phyloP scores from a whole-genome alignment of 371 early-diverging fungal genomes.

The Smittium mucronatum region DNA sequence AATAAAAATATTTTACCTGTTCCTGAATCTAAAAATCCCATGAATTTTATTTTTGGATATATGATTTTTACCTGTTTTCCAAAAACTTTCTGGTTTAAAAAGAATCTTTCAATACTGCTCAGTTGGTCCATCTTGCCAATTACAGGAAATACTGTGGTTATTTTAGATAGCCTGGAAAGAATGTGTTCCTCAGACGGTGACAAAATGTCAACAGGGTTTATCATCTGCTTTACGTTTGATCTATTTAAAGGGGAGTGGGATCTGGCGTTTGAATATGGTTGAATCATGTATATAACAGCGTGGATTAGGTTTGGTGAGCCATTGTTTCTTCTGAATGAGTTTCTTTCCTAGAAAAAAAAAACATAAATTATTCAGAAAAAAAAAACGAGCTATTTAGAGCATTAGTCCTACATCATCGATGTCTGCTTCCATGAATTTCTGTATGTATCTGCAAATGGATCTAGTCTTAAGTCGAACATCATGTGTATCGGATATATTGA shows the following conservation, averaged over 20 bases:
- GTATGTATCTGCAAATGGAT: neutral
- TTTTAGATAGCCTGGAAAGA: neutral
- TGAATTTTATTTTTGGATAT: constrained; percentile 5
- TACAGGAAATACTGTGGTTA: neutral
- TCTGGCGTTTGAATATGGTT: neutral
- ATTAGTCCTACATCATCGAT: constrained; percentile 2
- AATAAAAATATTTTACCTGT: neutral
- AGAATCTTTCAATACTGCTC: neutral
- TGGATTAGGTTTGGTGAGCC: constrained; percentile 2
- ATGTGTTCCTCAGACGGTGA: neutral
- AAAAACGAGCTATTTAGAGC: too few relatives aligned
- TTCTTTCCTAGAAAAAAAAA: constrained; percentile 8
- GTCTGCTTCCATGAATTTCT: neutral
- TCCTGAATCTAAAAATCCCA: neutral
- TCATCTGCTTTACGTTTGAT: neutral
- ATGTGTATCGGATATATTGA: neutral
- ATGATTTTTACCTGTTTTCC: neutral
- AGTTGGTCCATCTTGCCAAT: constrained; percentile 4
- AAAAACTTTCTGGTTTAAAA: neutral
- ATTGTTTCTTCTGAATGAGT: neutral
- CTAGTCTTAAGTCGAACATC: constrained; percentile 1
- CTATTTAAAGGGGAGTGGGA: neutral
- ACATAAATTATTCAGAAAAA: neutral
- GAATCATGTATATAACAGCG: constrained; percentile 2
- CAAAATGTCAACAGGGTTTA: neutral